Evolutionary conservation across 768 basidiomycete genomes (phyloP), one percentile per base, ranked within the genome.

Genomic region (Tricholoma matsutake): DNA sequence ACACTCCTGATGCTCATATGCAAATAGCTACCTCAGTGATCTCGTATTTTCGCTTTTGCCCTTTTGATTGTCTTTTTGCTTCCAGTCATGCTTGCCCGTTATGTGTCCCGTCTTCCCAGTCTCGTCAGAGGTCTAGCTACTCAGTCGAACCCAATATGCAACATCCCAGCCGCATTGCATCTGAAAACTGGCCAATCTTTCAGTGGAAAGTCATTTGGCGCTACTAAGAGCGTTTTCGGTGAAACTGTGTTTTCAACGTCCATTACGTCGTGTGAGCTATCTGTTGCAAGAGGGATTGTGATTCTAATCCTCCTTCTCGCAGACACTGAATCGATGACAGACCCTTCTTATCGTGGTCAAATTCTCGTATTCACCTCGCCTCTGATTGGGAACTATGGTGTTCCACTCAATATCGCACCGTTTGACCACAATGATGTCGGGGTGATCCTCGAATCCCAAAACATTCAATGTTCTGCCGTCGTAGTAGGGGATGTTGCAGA

Each of bases 281-380:
- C 14, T 52, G 28, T 58, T 59, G 56, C 20, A 31, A 11, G 35
- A 29, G 56, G 6, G 53, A 16, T 31, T 34, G 11, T 14, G 34
- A 1, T 31, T n/a, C 43, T 52, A 25, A 65, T 63, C 59, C 63
- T 45, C 22, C 18, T 25, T 25, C 22, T 28, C 41, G n/a, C 70
- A 96, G 95, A 99, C 74, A 98, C 96, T 52, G 97, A 99, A 77
- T 97, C 94, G 7, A 98, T 99, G 97, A 99, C 97, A 37, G 97
- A 99, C 73, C 97, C 97, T 6, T 98, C 97, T 7, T 98, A 99
- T 76, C 91, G 94, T 34, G 91, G 94, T 55, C 97, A 99, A 76
- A 96, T 99, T 70, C 85, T 99, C 64, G 97, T 99, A 60, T 99
- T 99, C 79, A 99, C 97, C 47, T 91, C 96, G 0, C 97, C 97